Base-by-base conservation (phyloP, 2,329 filamentous ascomycete genomes). In the Atkinsonella texensis region DNA sequence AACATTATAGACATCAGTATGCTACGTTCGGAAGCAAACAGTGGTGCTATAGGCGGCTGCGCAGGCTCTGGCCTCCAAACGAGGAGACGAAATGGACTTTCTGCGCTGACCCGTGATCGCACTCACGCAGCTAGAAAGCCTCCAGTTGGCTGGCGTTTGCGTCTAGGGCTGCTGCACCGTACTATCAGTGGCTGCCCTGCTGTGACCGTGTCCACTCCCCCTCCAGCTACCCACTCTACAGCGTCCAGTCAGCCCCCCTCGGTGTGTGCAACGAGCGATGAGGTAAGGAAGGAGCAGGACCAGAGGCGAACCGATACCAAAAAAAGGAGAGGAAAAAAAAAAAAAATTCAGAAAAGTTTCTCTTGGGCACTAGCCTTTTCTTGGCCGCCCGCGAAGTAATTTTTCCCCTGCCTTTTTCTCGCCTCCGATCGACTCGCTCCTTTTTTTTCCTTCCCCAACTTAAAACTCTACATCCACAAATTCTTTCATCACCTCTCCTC, bases 371-470 rank as follows among this genome's bases (percentile, higher is more conserved):
- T 67, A 68, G 60, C 54, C 66, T 58, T 50, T 54, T 62, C 62
- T 52, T 58, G 59, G 56, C 55, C 57, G 59, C 62, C 58, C 57
- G 60, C 57, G 52, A 62, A 62, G 59, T 59, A 59, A 64, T 58
- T 67, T 68, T 68, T 67, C 62, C 61, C 60, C 58, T 59, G 58
- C 57, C 56, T 53, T 55, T 59, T 57, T 62, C 59, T 66, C 59
- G 62, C 63, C 65, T 66, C 49, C 48, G 33, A 55, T 46, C 38
- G 49, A 48, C 54, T 56, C 51, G 46, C 53, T 56, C 56, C 57
- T 57, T 62, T 63, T 63, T 59, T 53, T 56, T 59, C 64, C 56
- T 59, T 65, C 62, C 63, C 62, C 61, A 65, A 64, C 60, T 54
- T 56, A 62, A 63, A 61, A 57, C 60, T 59, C 59, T 56, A 59